Evolutionary conservation across 148 eudicot species (phyloP).

Genomic region (Drosera capensis): DNA sequence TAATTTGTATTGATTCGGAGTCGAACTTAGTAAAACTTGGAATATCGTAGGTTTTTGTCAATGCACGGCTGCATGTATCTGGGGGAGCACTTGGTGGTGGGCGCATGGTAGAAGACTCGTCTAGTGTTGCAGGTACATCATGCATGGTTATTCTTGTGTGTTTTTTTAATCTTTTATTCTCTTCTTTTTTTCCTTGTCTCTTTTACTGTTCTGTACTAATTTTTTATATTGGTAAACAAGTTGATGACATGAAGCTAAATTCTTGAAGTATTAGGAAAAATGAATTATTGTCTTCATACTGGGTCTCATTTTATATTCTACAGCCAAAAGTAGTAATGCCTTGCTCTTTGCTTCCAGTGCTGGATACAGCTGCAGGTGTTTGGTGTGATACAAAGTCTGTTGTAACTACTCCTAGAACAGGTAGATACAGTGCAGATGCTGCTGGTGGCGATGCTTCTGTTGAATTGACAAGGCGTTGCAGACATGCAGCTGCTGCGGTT

Average conservation of each 20-base stretch:
- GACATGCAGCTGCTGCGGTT: conserved; percentile 97
- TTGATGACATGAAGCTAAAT: too few species aligned
- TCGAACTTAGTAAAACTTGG: too few species aligned
- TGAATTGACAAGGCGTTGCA: conserved; percentile 91
- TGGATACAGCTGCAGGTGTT: conserved; percentile 98
- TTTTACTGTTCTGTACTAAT: too few species aligned
- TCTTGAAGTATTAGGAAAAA: too few species aligned
- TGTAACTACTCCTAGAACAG: conserved; percentile 88
- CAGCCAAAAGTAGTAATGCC: too few species aligned
- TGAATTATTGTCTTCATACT: too few species aligned
- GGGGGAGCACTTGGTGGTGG: conserved; percentile 99
- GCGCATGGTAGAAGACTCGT: conserved; percentile 97
- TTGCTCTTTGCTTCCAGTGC: conserved; percentile 29
- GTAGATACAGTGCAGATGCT: conserved; percentile 94
- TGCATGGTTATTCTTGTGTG: too few species aligned
- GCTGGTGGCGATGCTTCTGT: conserved; percentile 98
- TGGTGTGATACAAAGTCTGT: conserved; percentile 98
- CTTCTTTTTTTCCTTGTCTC: too few species aligned
- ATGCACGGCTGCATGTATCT: conserved; percentile 96
- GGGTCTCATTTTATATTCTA: too few species aligned
- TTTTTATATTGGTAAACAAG: too few species aligned
- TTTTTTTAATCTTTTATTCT: too few species aligned
- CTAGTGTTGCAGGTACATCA: conserved; percentile 87
- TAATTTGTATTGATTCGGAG: too few species aligned
- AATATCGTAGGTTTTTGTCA: conserved; percentile 85